These are phyloP conservation scores for Albizia julibrissin DNA, from an alignment of 306 rosid species.

Conservation along the genomic window DNA sequence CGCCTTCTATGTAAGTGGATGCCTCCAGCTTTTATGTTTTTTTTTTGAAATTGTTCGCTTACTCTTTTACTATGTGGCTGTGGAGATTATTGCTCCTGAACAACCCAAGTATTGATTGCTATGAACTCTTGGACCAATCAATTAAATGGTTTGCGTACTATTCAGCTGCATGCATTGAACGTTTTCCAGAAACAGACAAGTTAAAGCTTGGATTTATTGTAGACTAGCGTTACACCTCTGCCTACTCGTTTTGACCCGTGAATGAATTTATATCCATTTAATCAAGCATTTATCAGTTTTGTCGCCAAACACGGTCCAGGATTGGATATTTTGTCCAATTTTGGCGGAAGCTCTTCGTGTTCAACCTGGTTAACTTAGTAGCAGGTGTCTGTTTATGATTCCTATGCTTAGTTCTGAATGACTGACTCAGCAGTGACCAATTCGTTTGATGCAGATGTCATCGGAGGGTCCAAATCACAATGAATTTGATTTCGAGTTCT, in stretches of 20 bases:
- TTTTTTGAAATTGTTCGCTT: neutral
- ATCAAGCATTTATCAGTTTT: constrained; percentile 40
- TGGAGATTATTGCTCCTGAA: neutral
- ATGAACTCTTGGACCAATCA: neutral
- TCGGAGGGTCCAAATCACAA: constrained; percentile 87
- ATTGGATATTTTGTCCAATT: neutral
- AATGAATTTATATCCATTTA: constrained; percentile 14
- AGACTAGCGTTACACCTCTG: constrained; percentile 10
- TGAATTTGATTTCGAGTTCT: constrained; percentile 91
- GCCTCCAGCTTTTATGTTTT: neutral
- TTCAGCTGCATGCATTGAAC: constrained; percentile 19
- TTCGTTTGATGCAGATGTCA: constrained; percentile 62
- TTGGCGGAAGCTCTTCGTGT: neutral
- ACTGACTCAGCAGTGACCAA: neutral
- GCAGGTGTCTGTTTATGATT: neutral
- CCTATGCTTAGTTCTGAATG: neutral
- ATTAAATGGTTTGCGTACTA: neutral
- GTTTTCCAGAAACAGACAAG: constrained; percentile 28
- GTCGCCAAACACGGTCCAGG: neutral
- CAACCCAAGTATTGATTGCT: neutral
- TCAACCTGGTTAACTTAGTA: neutral
- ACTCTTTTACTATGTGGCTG: neutral
- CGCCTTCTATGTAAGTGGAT: constrained; percentile 77
- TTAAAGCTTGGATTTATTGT: constrained; percentile 7
- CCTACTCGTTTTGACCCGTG: constrained; percentile 31